These are phyloP conservation scores for Zasmidium cellare DNA, from an alignment of 2,329 filamentous ascomycete genomes.

Conservation along the genomic window DNA sequence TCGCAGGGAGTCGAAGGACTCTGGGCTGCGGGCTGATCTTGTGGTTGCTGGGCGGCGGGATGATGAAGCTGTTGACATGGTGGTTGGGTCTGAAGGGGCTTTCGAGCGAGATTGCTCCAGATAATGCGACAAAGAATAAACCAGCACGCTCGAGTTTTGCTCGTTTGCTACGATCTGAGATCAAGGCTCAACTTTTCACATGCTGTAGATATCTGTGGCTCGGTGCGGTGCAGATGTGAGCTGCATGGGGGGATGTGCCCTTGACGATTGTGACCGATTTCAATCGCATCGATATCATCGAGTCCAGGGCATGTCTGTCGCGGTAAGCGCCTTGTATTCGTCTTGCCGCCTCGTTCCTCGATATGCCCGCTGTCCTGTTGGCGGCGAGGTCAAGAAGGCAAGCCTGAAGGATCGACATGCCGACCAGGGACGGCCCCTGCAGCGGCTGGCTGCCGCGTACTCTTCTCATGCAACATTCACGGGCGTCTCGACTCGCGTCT, in stretches of 20 bases:
- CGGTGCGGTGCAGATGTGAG: background rate
- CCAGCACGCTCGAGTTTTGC: background rate
- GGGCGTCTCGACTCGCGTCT: too few species aligned
- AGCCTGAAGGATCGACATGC: too few species aligned
- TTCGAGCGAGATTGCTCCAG: background rate
- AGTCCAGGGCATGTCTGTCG: background rate
- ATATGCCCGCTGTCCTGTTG: background rate
- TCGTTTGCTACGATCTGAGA: background rate
- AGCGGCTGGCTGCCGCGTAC: too few species aligned
- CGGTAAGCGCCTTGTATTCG: background rate
- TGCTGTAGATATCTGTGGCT: background rate
- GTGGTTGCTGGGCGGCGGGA: background rate
- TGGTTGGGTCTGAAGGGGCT: too few species aligned
- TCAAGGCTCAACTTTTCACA: background rate
- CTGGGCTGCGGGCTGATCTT: conserved; percentile 17
- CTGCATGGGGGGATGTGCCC: background rate
- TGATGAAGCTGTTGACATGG: conserved; percentile 8
- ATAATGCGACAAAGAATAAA: background rate
- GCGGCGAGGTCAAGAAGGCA: background rate
- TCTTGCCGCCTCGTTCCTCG: background rate
- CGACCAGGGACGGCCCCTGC: too few species aligned
- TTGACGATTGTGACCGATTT: background rate
- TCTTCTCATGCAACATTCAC: too few species aligned
- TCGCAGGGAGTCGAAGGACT: conserved; percentile 28
- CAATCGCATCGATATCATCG: background rate